Percentiles rank a stretch among this genome's conserved stretches.
Conservation (phyloP, 2,329 filamentous ascomycete genomes). For the Salinomyces thailandicus region DNA sequence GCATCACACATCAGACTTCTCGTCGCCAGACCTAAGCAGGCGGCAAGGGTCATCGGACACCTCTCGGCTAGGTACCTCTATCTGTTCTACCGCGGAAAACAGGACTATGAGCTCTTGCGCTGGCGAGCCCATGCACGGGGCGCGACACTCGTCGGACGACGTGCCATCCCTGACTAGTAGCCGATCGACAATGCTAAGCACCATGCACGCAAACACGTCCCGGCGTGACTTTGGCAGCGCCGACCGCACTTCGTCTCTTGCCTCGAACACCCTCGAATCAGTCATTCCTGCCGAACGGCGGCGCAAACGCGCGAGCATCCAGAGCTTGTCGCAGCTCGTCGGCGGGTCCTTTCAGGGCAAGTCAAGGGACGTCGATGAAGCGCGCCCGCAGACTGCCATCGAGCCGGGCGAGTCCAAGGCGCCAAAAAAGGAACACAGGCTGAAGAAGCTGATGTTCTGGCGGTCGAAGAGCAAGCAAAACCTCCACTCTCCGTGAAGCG, state of each 20-base stretch:
- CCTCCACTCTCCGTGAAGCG: neutral
- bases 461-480: conserved; percentile 41
- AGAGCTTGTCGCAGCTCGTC: conserved; percentile 65
- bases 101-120: conserved; percentile 60
- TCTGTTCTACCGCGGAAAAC: conserved; percentile 63
- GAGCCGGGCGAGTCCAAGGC: conserved; percentile 27
- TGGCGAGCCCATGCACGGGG: conserved; percentile 63
- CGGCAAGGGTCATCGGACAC: conserved; percentile 57
- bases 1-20: conserved; percentile 45
- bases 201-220: conserved; percentile 44
- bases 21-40: conserved; percentile 54
- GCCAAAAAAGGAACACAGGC: conserved; percentile 57
- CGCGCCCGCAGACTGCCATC: conserved; percentile 20
- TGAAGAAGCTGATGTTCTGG: conserved; percentile 74
- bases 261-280: conserved; percentile 30
- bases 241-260: conserved; percentile 31
- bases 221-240: conserved; percentile 24
- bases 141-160: conserved; percentile 60
- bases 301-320: conserved; percentile 63
- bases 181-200: conserved; percentile 62
- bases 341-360: conserved; percentile 62
- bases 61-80: conserved; percentile 62
- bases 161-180: conserved; percentile 66
- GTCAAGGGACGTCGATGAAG: conserved; percentile 60
- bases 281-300: conserved; percentile 40